Evolutionary conservation across 2,329 filamentous ascomycete genomes (phyloP).

Genomic region (Cyphellophora attinorum): DNA sequence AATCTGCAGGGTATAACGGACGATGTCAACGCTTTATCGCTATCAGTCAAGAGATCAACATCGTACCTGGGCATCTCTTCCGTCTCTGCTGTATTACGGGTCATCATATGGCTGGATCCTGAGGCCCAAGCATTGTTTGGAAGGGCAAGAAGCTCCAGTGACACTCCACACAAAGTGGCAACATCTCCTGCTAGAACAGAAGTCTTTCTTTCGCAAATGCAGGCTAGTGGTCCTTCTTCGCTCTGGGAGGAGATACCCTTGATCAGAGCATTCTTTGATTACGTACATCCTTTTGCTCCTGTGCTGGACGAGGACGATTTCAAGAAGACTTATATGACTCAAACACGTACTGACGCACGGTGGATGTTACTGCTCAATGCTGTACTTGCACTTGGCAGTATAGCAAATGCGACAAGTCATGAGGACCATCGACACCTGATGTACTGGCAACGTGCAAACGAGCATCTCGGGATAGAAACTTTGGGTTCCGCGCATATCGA

Average conservation of each 20-base stretch:
- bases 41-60: slow-evolving; percentile 48
- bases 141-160: slow-evolving; percentile 30
- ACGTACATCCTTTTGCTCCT: slow-evolving; percentile 60
- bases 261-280: slow-evolving; percentile 64
- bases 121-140: too few relatives aligned
- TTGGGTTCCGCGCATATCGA: slow-evolving; percentile 64
- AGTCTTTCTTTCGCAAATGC: slow-evolving; percentile 34
- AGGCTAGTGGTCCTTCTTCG: slow-evolving; percentile 43
- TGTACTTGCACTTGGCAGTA: slow-evolving; percentile 65
- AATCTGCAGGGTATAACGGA: slow-evolving; percentile 59
- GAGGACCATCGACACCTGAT: not conserved
- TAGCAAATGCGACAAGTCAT: too few relatives aligned
- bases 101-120: slow-evolving; percentile 50
- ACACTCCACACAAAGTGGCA: slow-evolving; percentile 31
- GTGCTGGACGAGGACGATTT: slow-evolving; percentile 65
- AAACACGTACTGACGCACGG: slow-evolving; percentile 55
- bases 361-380: slow-evolving; percentile 67
- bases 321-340: slow-evolving; percentile 53
- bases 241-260: slow-evolving; percentile 59
- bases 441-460: slow-evolving; percentile 59
- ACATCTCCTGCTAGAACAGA: too few relatives aligned
- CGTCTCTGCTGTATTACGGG: slow-evolving; percentile 62
- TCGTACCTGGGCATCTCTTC: slow-evolving; percentile 66
- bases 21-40: slow-evolving; percentile 59
- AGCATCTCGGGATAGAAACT: slow-evolving; percentile 55